phyloP scores from a whole-genome alignment of 768 basidiomycete species.

The Boletus fagicola region DNA sequence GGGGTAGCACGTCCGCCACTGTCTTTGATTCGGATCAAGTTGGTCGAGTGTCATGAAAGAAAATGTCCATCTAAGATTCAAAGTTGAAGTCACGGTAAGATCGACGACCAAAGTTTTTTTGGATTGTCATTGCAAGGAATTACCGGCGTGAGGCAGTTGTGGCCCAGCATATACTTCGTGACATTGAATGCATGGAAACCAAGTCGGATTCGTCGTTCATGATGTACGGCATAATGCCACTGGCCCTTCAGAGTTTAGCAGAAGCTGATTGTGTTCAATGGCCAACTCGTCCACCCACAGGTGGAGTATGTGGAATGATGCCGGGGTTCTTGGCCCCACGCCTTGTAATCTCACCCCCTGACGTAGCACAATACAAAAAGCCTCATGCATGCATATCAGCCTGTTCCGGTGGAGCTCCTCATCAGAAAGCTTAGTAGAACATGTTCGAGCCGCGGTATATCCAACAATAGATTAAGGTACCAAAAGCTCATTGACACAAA shows the following conservation, averaged over 20 bases:
- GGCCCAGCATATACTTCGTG: neutral
- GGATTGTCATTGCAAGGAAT: neutral
- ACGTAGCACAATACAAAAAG: neutral
- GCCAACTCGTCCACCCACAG: neutral
- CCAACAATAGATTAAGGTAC: conserved; percentile 23
- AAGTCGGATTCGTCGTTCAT: neutral
- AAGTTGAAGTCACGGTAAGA: conserved; percentile 7
- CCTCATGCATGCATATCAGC: conserved; percentile 9
- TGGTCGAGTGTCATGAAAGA: neutral
- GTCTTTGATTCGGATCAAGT: neutral
- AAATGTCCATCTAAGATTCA: neutral
- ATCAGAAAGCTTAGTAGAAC: conserved; percentile 12
- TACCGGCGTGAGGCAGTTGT: neutral
- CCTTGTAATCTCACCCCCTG: neutral
- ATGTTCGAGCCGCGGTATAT: conserved; percentile 19
- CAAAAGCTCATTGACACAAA: conserved; percentile 13
- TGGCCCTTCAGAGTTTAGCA: neutral
- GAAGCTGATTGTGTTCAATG: conserved; percentile 15
- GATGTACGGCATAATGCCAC: conserved; percentile 1
- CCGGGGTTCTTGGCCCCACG: neutral
- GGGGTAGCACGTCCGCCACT: neutral
- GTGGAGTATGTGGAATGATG: conserved; percentile 8
- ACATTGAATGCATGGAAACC: neutral
- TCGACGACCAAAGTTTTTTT: neutral
- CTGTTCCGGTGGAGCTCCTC: conserved; percentile 2